Evolutionary conservation across 164 flowering plant species (phyloP).

Genomic region (Berberis vulgaris): DNA sequence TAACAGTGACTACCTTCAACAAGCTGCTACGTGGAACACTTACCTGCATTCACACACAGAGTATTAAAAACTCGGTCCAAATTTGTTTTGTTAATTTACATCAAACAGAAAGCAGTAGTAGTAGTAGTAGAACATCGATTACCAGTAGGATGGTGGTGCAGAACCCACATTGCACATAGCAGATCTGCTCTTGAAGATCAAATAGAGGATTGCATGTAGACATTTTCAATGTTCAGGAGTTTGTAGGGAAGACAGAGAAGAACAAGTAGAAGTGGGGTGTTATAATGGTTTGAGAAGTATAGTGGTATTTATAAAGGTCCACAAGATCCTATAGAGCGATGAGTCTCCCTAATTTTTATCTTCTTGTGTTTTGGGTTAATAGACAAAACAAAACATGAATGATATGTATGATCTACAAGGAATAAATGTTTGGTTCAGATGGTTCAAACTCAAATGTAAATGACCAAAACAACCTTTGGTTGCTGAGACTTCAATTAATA

Average conservation of each 20-base stretch:
- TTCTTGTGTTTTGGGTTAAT: background rate
- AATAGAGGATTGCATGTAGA: slow-evolving; percentile 46
- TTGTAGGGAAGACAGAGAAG: background rate
- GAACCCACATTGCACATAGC: slow-evolving; percentile 82
- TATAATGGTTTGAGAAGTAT: too few relatives aligned
- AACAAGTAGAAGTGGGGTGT: too few relatives aligned
- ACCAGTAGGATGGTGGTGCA: slow-evolving; percentile 80
- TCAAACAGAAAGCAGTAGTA: background rate
- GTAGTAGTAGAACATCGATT: background rate
- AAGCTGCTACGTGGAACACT: slow-evolving; percentile 72
- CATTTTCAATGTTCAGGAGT: slow-evolving; percentile 21
- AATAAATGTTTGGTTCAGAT: slow-evolving; percentile 11
- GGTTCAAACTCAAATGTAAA: slow-evolving; percentile 3
- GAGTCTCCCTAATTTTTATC: background rate
- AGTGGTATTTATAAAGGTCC: slow-evolving; percentile 4
- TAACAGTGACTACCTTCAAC: slow-evolving; percentile 65
- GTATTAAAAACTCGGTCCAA: background rate
- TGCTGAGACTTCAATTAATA: background rate
- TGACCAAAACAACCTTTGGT: slow-evolving; percentile 5
- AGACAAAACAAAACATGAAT: slow-evolving; percentile 4
- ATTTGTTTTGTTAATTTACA: background rate
- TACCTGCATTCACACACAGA: slow-evolving; percentile 39
- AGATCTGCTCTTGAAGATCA: slow-evolving; percentile 66
- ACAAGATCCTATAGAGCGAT: background rate
- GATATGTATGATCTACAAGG: slow-evolving; percentile 1